Base-by-base conservation (phyloP, 2,329 filamentous ascomycete genomes). In the Microdochium nivale region DNA sequence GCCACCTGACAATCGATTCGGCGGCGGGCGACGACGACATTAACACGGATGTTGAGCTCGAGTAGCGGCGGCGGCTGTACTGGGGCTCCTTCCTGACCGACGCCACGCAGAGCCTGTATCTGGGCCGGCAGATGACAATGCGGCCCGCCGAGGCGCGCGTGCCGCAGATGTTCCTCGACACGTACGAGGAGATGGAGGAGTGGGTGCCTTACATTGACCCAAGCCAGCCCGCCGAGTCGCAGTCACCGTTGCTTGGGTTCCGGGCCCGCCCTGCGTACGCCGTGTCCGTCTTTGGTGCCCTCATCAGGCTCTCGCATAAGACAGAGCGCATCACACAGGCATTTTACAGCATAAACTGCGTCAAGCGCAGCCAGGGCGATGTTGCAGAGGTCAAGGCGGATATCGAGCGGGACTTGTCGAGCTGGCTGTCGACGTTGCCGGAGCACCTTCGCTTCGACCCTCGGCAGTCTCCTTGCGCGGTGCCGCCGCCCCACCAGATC, bases 41-140 rank as follows among this genome's bases (percentile, higher is more conserved):
- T 19, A 35, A 3, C 48, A 33, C 14, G 7, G 35, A 40, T n/a
- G 19, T 40, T n/a, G 35, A 40, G 35, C 16, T 40, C 35, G 35
- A 40, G 35, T 40, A n/a, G 35, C 7, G 55, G 13, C 46, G 64
- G 51, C 59, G 65, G 9, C 57, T 67, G 5, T 67, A 67, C 50
- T 67, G 65, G 65, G 65, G 64, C 25, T 65, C 65, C 16, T 66
- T 66, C 43, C 61, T 63, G 11, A 66, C 62, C 2, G 65, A 67
- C 52, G 63, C 60, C 47, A 65, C 64, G 1, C 65, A 67, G 47
- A 58, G 62, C 13, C 53, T 67, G 40, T 67, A 66, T 47, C 60
- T 67, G 10, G 65, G 65, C 37, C 59, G 65, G n/a, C 64, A 64
- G 1, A 63, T 60, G 25, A 65, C 64, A 55, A 61, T 67, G 14